Base-by-base conservation (phyloP, 1,139 yeast species). In the Pneumocystis carinii region DNA sequence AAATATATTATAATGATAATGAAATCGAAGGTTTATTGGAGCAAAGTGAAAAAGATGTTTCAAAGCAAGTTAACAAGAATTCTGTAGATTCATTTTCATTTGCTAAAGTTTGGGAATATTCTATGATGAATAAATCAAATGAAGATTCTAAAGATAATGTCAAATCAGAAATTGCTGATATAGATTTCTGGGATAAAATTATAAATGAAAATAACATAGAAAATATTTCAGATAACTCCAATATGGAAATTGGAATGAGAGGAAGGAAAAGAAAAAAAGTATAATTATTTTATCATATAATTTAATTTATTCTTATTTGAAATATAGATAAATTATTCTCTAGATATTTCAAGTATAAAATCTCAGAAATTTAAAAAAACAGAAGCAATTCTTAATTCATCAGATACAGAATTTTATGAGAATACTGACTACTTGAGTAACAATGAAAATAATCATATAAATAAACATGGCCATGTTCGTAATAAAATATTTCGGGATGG, bases 11-110 rank as follows among this genome's bases (percentile, higher is more conserved):
- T 57, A 68, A 67, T 60, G 62, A 42, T 7, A 61, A 62, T 1
- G 63, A 68, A 17, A 62, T 67, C 27, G 67, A 65, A 38, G 62
- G 60, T 15, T 61, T 68, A 7, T 58, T 68, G 2, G 27, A 14
- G 12, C 55, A 48, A 48, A 48, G 55, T 12, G 67, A 66, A n/a
- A 59, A 67, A 4, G 86, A 86, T 70, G 86, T 86, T 68, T 94
- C 85, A 74, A 86, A 86, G 71, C 86, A 86, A 71, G 85, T 90
- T 1, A 85, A 90, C 2, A 37, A 27, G 8, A 59, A 57, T 10
- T 32, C 41, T 27, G 90, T 48, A 48, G 65, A 66, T 41, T 41
- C 64, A 1, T 66, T 68, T 55, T 67, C 66, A 7, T 67, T 63
- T 56, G 66, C 68, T 2, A 62, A 68, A 32, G 67, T 67, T 12